phyloP scores from a whole-genome alignment of 164 flowering plant species.

The Berberis thunbergii region DNA sequence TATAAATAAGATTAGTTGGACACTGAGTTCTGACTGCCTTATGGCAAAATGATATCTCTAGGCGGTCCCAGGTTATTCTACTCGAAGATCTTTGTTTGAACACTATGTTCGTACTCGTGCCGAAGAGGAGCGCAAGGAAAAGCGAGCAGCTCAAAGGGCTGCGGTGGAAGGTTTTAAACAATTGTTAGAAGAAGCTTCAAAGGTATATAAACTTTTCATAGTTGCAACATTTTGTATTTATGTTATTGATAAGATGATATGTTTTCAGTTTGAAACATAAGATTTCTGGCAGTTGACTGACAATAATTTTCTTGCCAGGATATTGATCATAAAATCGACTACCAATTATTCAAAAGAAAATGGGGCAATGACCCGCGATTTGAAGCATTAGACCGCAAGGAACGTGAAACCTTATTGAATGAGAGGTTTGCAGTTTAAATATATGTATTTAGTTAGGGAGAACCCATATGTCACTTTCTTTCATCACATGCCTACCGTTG shows the following conservation, averaged over 20 bases:
- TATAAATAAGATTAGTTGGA: too few species aligned
- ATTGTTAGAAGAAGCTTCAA: slow-evolving; percentile 79
- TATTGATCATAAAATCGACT: slow-evolving; percentile 66
- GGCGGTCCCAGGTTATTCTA: slow-evolving; percentile 86
- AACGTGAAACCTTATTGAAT: slow-evolving; percentile 64
- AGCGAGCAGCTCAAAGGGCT: slow-evolving; percentile 96
- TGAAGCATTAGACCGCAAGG: slow-evolving; percentile 84
- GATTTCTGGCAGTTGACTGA: slow-evolving; percentile 1
- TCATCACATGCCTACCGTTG: too few species aligned
- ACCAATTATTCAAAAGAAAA: slow-evolving; percentile 66
- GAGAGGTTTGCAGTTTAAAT: slow-evolving; percentile 51
- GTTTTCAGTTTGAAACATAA: neutral
- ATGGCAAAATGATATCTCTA: slow-evolving; percentile 11
- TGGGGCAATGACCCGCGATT: slow-evolving; percentile 92
- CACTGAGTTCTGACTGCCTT: too few species aligned
- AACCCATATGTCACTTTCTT: too few species aligned
- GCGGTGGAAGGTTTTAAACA: slow-evolving; percentile 90
- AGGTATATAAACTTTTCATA: slow-evolving; percentile 39
- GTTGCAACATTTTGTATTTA: neutral
- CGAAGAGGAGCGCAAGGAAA: slow-evolving; percentile 97
- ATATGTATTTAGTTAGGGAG: too few species aligned
- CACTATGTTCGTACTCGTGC: slow-evolving; percentile 96
- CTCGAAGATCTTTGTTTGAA: slow-evolving; percentile 87
- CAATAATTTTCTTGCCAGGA: slow-evolving; percentile 41
- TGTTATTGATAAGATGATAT: too few species aligned